Percentiles rank a stretch among this genome's conserved stretches.
Evolutionary conservation across 305 asterid species (phyloP).

Genomic region (Plantago lanceolata): DNA sequence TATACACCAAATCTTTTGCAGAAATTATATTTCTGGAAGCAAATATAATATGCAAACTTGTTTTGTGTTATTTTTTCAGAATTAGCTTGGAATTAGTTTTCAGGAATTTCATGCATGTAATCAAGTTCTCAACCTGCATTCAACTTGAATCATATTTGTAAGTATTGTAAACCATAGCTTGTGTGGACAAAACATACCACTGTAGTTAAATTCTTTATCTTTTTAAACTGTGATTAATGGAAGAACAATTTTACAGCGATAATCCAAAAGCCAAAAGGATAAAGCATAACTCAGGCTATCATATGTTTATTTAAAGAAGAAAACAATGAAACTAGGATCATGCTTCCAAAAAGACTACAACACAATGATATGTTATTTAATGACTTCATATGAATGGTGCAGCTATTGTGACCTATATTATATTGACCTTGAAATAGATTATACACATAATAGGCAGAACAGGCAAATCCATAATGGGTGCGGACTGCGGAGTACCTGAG

Average conservation of each 20-base stretch:
- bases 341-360: neutral
- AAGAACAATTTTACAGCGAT: slow-evolving; percentile 5
- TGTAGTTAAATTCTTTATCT: neutral
- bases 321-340: neutral
- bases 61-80: slow-evolving; percentile 13
- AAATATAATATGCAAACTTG: neutral
- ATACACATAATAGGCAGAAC: neutral
- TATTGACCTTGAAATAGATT: slow-evolving; percentile 15
- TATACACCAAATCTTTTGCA: neutral
- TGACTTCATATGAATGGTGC: slow-evolving; percentile 5
- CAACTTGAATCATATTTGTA: neutral
- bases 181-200: neutral
- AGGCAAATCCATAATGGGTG: slow-evolving; percentile 4
- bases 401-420: slow-evolving; percentile 17
- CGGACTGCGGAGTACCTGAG: slow-evolving; percentile 63
- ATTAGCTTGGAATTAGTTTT: slow-evolving; percentile 3
- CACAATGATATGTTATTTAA: neutral
- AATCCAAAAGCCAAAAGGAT: neutral
- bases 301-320: neutral
- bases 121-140: neutral
- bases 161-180: neutral
- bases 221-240: neutral
- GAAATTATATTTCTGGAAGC: slow-evolving; percentile 14
- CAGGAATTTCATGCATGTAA: slow-evolving; percentile 3
- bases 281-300: neutral